Percentiles rank a stretch among this genome's conserved stretches.
These are phyloP conservation scores for Pseudogymnoascus sp. DNA, from an alignment of 2,329 filamentous ascomycete species.

Conservation along the genomic window DNA sequence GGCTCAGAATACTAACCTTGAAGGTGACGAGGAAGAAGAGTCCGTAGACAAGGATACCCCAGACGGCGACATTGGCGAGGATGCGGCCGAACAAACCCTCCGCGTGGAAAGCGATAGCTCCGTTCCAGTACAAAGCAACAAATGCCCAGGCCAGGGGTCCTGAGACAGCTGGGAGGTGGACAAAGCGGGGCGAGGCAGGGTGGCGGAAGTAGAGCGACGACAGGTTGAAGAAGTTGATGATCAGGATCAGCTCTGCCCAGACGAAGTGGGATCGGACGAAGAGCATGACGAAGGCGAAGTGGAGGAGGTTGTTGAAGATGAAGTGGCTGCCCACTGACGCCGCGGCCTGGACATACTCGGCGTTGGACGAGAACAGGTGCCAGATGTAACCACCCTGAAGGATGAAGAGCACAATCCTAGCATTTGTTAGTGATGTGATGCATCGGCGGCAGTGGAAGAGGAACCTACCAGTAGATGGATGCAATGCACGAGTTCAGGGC, in stretches of 20 bases:
- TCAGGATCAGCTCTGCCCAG: conserved; percentile 66
- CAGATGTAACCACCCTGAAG: conserved; percentile 68
- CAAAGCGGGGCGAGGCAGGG: conserved; percentile 59
- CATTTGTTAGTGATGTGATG: not conserved
- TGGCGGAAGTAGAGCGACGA: conserved; percentile 74
- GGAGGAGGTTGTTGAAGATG: conserved; percentile 75
- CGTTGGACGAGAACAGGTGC: conserved; percentile 64
- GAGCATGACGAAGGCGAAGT: conserved; percentile 74
- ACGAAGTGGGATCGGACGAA: conserved; percentile 71
- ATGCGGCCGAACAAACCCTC: conserved; percentile 62
- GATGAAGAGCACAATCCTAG: conserved; percentile 63
- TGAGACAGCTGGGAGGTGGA: conserved; percentile 68
- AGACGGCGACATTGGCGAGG: conserved; percentile 80
- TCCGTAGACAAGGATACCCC: conserved; percentile 71
- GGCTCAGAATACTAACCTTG: conserved; percentile 44
- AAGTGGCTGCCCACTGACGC: conserved; percentile 77
- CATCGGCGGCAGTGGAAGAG: not conserved
- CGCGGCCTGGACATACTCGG: conserved; percentile 56
- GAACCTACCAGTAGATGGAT: conserved; percentile 65
- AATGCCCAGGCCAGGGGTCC: conserved; percentile 81
- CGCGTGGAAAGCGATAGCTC: conserved; percentile 70
- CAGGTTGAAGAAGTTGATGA: conserved; percentile 78
- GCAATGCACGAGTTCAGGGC: conserved; percentile 58
- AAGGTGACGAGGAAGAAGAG: conserved; percentile 65
- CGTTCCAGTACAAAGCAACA: conserved; percentile 81